phyloP scores from a whole-genome alignment of 2,329 filamentous ascomycete species.

The Cladosporium sp. region DNA sequence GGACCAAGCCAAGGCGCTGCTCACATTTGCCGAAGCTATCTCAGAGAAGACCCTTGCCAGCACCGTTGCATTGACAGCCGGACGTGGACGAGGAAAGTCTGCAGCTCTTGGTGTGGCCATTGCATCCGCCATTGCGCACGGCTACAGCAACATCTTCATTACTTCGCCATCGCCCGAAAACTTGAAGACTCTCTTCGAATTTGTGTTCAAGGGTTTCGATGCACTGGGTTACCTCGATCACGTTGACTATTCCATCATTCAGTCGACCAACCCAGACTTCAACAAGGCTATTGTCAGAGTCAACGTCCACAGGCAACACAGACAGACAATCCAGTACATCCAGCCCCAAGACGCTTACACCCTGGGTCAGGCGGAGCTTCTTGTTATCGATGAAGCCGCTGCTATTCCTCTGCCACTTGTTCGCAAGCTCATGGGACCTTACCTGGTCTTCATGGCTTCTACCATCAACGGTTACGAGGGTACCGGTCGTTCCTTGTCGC shows the following conservation, averaged over 20 bases:
- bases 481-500: conserved; percentile 85
- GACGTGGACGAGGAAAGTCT: conserved; percentile 92
- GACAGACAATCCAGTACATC: conserved; percentile 98
- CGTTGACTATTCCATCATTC: conserved; percentile 94
- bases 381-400: conserved; percentile 96
- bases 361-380: conserved; percentile 85
- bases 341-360: conserved; percentile 94
- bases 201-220: conserved; percentile 97
- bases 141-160: conserved; percentile 99
- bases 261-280: conserved; percentile 96
- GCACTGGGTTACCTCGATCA: conserved; percentile 91
- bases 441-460: conserved; percentile 97
- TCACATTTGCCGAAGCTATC: conserved; percentile 95
- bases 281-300: conserved; percentile 98
- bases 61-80: conserved; percentile 90
- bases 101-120: conserved; percentile 92
- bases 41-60: conserved; percentile 91
- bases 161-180: conserved; percentile 97
- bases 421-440: conserved; percentile 90
- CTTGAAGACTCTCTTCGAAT: conserved; percentile 96
- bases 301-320: conserved; percentile 89
- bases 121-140: conserved; percentile 88
- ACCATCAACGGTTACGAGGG: conserved; percentile 99
- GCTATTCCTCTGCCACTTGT: conserved; percentile 93
- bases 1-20: conserved; percentile 93